Evolutionary conservation across 1,284 basidiomycete genomes (phyloP), one percentile per base, ranked within the genome.

Genomic region (Abortiporus biennis): DNA sequence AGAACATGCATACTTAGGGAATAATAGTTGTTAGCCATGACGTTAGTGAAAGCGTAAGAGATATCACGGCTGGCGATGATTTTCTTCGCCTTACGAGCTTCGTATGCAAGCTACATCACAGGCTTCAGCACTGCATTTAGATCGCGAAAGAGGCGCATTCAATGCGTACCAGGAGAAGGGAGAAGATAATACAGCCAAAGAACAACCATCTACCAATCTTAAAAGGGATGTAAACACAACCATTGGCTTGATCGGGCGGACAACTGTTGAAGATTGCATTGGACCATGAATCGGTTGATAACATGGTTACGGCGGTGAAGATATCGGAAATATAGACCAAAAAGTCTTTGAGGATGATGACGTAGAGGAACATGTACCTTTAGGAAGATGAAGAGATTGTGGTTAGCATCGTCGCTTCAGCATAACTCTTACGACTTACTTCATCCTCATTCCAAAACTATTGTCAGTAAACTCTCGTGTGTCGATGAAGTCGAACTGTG

Each of bases 321-420:
- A 98, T 92, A 77, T 99, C 96, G 65, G 92, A 88, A 46, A 92
- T 76, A 66, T 97, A 97, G 63, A 99, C 94, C 46, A 92, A 81
- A 67, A 98, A 85, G 23, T 90, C 91, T 64, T 96, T 97, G 71
- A 96, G 78, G 45, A 98, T 80, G 56, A 93, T 76, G 60, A 92
- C 68, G 65, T 95, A 99, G 49, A 96, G 71, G 78, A 87, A 92
- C 45, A 89, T 64, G 65, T 98, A 98, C 62, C 91, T 95, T 58
- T 8, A 31, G 36, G 24, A 24, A 21, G 20, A 27, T 29, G 30
- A n/a, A n/a, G 27, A 29, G 27, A n/a, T 8, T 29, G n/a, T 8
- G 27, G 27, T n/a, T n/a, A n/a, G n/a, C n/a, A n/a, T n/a, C n/a
- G n/a, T n/a, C n/a, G n/a, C n/a, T n/a, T n/a, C n/a, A n/a, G n/a